Evolutionary conservation across 345 rosid genomes (phyloP).

Genomic region (Euphorbia tirucalli): DNA sequence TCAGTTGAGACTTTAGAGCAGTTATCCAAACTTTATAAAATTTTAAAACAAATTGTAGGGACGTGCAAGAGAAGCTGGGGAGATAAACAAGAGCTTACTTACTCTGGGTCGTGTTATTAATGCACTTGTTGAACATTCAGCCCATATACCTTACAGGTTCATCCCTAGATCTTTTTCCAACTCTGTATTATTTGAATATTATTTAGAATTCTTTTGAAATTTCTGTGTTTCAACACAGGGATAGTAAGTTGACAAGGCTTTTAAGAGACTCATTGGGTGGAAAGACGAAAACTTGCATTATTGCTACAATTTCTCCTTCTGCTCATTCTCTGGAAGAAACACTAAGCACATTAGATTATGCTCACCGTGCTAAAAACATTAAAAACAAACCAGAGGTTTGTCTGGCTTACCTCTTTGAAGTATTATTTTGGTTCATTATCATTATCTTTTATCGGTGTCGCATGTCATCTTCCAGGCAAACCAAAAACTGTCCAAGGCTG

Average conservation of each 20-base stretch:
- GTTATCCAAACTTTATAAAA: constrained; percentile 11
- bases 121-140: constrained; percentile 94
- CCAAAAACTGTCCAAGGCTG: constrained; percentile 83
- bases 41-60: constrained; percentile 41
- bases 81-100: constrained; percentile 94
- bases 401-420: constrained; percentile 13
- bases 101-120: constrained; percentile 94
- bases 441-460: constrained; percentile 15
- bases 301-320: constrained; percentile 92
- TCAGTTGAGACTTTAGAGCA: constrained; percentile 1
- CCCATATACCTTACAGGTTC: constrained; percentile 93
- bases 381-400: constrained; percentile 93
- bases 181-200: not conserved
- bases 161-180: not conserved
- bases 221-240: constrained; percentile 41
- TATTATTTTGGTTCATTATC: not conserved
- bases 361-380: constrained; percentile 87
- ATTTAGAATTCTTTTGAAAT: not conserved
- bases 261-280: constrained; percentile 93
- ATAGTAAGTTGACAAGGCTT: constrained; percentile 93
- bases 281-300: constrained; percentile 92
- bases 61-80: constrained; percentile 98
- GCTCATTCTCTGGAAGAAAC: constrained; percentile 87
- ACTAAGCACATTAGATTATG: constrained; percentile 88
- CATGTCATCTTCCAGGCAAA: constrained; percentile 61